Conservation (phyloP, 2,329 filamentous ascomycete genomes). For the Tolypocladium sp. region DNA sequence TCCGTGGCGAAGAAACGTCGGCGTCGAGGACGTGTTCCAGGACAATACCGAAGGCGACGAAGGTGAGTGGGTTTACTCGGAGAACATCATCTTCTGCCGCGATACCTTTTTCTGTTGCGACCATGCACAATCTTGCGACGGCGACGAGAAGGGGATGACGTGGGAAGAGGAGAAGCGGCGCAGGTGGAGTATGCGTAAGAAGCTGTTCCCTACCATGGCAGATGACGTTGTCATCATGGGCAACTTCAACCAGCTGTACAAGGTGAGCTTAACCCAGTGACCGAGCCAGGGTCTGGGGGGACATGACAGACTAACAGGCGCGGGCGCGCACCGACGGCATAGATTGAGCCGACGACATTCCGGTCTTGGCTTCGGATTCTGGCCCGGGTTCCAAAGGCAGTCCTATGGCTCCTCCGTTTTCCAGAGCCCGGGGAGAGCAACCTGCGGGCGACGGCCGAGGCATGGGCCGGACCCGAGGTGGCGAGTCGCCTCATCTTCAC, state of each 20-base stretch:
- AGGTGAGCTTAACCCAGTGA: conserved; percentile 46
- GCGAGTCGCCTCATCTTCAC: conserved; percentile 87
- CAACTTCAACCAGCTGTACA: conserved; percentile 98
- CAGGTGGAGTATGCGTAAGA: conserved; percentile 87
- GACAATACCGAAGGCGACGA: conserved; percentile 59
- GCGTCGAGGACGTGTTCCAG: conserved; percentile 59
- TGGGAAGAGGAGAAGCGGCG: conserved; percentile 79
- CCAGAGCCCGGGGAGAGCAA: conserved; percentile 87
- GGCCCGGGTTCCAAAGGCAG: conserved; percentile 71
- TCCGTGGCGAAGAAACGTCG: conserved; percentile 66
- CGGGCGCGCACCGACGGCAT: neutral
- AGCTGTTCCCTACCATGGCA: conserved; percentile 73
- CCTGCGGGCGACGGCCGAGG: conserved; percentile 66
- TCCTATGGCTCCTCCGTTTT: conserved; percentile 94
- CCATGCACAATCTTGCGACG: conserved; percentile 82
- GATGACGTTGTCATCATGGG: conserved; percentile 86
- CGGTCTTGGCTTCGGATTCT: conserved; percentile 92
- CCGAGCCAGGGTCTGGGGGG: neutral
- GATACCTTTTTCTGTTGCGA: conserved; percentile 99
- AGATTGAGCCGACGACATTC: conserved; percentile 97
- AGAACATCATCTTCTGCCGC: conserved; percentile 90
- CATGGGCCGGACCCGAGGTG: conserved; percentile 79
- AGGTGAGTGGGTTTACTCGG: conserved; percentile 87
- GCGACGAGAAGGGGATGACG: conserved; percentile 53
- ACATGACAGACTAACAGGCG: neutral